Conservation (phyloP, 2,329 filamentous ascomycete genomes). For the Shiraia sp. region DNA sequence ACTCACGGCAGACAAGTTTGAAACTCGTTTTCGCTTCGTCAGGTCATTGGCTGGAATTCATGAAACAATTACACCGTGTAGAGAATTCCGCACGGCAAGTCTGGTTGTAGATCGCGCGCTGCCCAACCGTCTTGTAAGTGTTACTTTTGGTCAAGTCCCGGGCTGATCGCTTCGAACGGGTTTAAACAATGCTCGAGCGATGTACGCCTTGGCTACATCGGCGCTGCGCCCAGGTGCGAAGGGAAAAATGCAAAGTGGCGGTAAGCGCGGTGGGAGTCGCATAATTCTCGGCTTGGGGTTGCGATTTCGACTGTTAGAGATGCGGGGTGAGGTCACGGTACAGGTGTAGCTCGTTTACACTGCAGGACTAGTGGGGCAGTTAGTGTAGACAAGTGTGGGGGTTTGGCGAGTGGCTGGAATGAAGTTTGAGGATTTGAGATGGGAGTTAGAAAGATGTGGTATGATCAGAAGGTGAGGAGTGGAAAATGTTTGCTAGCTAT, state of each 20-base stretch:
- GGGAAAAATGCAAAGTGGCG: constrained; percentile 1
- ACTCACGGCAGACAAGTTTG: no score
- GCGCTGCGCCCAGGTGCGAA: background rate
- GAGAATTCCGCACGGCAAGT: no score
- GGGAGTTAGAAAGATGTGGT: constrained; percentile 1
- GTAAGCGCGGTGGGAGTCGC: constrained; percentile 5
- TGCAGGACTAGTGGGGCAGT: constrained; percentile 1
- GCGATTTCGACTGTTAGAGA: constrained; percentile 5
- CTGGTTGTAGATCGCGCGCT: no score
- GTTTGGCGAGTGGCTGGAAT: constrained; percentile 1
- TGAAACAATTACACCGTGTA: no score
- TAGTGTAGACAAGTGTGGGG: constrained; percentile 12
- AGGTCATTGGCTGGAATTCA: no score
- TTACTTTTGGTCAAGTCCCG: no score
- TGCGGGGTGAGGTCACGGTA: constrained; percentile 35
- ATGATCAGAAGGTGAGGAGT: constrained; percentile 1
- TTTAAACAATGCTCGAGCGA: no score
- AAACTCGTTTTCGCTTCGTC: no score
- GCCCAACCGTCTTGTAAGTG: no score
- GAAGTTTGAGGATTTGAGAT: background rate
- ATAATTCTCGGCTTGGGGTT: background rate
- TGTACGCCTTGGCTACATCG: no score
- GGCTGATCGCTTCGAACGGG: no score
- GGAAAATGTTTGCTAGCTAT: constrained; percentile 1
- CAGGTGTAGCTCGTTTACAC: constrained; percentile 16